phyloP scores from a whole-genome alignment of 768 basidiomycete species.

The Lactarius sanguifluus region DNA sequence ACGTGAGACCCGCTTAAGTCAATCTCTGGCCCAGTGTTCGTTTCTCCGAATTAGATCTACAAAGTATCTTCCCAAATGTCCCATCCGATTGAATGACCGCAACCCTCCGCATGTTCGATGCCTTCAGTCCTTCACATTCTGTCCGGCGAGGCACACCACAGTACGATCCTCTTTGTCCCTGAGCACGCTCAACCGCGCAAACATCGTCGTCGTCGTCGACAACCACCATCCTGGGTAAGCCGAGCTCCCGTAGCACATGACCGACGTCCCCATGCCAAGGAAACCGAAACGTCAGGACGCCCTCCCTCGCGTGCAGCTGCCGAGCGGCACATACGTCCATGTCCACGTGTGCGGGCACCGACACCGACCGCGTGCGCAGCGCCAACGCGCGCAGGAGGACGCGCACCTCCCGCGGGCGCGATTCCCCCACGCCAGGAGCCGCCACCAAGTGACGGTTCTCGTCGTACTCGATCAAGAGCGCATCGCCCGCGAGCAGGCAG shows the following conservation, averaged over 20 bases:
- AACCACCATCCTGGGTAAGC: conserved; percentile 38
- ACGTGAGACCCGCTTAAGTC: too few relatives aligned
- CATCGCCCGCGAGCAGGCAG: conserved; percentile 57
- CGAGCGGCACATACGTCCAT: conserved; percentile 39
- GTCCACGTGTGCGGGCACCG: conserved; percentile 30
- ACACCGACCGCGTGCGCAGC: conserved; percentile 46
- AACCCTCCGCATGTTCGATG: conserved; percentile 38
- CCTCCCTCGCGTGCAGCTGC: conserved; percentile 50
- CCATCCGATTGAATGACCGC: conserved; percentile 41
- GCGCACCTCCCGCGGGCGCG: conserved; percentile 33
- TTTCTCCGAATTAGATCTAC: conserved; percentile 7
- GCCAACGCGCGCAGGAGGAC: conserved; percentile 55
- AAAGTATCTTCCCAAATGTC: conserved; percentile 38
- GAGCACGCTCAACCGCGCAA: conserved; percentile 29
- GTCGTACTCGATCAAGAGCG: not conserved
- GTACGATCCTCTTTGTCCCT: conserved; percentile 33
- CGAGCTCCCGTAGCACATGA: conserved; percentile 26
- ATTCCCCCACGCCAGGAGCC: not conserved
- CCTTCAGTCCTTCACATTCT: conserved; percentile 25
- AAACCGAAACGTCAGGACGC: conserved; percentile 46
- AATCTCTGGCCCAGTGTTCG: too few relatives aligned
- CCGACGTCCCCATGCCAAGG: conserved; percentile 30
- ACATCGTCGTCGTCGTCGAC: conserved; percentile 33
- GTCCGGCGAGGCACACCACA: conserved; percentile 43
- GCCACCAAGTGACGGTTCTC: not conserved